phyloP scores from a whole-genome alignment of 805 yeast species.

The Zygosaccharomyces kombuchaensis region DNA sequence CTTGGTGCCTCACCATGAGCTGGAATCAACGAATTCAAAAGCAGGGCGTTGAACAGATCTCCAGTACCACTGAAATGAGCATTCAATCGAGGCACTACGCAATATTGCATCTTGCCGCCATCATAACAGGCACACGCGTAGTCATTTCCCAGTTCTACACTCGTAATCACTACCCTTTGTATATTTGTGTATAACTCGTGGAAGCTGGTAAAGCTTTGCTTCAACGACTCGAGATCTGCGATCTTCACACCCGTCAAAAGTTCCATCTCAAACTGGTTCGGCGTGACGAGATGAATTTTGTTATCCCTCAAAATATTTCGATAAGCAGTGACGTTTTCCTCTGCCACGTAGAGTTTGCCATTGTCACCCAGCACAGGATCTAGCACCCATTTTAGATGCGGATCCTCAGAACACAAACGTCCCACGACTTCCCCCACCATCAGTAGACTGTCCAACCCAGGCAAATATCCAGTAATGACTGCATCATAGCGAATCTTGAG shows the following conservation, averaged over 20 bases:
- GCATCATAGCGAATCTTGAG: conserved; percentile 53
- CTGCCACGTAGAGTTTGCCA: conserved; percentile 72
- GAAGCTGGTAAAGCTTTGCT: conserved; percentile 40
- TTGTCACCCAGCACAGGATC: conserved; percentile 95
- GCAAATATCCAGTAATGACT: conserved; percentile 75
- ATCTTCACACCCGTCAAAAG: conserved; percentile 47
- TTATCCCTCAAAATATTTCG: conserved; percentile 42
- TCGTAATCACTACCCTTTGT: conserved; percentile 54
- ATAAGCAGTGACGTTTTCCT: conserved; percentile 50
- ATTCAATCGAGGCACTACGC: conserved; percentile 45
- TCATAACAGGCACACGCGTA: conserved; percentile 20
- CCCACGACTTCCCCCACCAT: conserved; percentile 44
- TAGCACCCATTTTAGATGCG: conserved; percentile 52
- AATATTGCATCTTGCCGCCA: conserved; percentile 31
- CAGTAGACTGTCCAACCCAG: conserved; percentile 52
- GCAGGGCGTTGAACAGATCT: conserved; percentile 61
- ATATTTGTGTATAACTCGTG: conserved; percentile 42
- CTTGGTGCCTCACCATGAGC: conserved; percentile 5
- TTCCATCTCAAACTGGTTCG: conserved; percentile 75
- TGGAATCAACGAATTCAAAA: conserved; percentile 39
- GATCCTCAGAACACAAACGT: conserved; percentile 28
- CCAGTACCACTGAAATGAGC: conserved; percentile 74
- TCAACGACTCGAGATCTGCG: conserved; percentile 36
- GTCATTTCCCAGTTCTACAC: conserved; percentile 36
- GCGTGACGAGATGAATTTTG: conserved; percentile 51